Evolutionary conservation across 2,329 filamentous ascomycete genomes (phyloP).

Genomic region (Hypoxylon sp.): DNA sequence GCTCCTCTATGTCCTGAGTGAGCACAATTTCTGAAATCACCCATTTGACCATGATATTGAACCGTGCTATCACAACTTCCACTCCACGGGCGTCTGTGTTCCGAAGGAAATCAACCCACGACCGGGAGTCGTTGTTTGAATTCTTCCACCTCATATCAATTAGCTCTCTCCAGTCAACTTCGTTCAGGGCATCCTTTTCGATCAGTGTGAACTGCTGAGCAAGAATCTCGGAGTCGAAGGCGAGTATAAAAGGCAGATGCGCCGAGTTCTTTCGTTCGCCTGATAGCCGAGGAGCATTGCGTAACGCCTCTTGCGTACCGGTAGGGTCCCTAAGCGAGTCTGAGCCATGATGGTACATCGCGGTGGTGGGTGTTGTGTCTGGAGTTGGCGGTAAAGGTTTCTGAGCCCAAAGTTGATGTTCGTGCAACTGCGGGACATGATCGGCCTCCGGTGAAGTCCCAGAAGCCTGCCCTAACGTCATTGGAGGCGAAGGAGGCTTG

Average conservation of each 20-base stretch:
- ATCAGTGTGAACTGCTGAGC: constrained; percentile 89
- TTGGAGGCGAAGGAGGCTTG: constrained; percentile 61
- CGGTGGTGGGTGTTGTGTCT: constrained; percentile 63
- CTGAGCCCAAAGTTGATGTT: constrained; percentile 60
- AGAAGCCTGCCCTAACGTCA: constrained; percentile 65
- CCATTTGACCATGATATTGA: constrained; percentile 93
- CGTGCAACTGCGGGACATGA: constrained; percentile 57
- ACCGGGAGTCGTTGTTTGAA: constrained; percentile 73
- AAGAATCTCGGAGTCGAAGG: constrained; percentile 82
- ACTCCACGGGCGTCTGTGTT: constrained; percentile 81
- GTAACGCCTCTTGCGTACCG: constrained; percentile 56
- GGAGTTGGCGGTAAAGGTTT: constrained; percentile 67
- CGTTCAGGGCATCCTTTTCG: constrained; percentile 87
- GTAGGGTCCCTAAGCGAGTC: constrained; percentile 53
- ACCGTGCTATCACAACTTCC: constrained; percentile 86
- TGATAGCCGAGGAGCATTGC: constrained; percentile 54
- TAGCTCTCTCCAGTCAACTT: constrained; percentile 90
- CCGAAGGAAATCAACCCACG: constrained; percentile 86
- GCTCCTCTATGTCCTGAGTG: constrained; percentile 78
- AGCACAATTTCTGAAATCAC: constrained; percentile 83
- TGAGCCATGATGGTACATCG: constrained; percentile 56
- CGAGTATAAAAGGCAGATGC: constrained; percentile 85
- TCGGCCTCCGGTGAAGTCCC: constrained; percentile 59
- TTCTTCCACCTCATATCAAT: constrained; percentile 89
- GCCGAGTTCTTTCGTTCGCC: constrained; percentile 61